Conservation (phyloP, 495 filamentous ascomycete species). For the Haplographium delicatum region DNA sequence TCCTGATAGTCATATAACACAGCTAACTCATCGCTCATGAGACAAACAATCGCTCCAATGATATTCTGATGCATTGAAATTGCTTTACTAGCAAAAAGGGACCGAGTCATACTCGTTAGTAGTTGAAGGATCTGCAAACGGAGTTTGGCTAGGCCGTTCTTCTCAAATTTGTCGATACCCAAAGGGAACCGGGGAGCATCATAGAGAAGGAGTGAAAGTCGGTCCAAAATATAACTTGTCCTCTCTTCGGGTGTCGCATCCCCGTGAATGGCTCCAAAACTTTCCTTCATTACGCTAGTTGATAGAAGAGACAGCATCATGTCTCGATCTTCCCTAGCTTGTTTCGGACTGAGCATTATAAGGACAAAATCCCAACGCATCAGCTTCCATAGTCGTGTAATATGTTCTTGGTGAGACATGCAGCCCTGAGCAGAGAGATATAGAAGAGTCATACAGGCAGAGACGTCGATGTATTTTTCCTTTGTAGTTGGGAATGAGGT, state of each 20-base stretch:
- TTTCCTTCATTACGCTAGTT: conserved; percentile 22
- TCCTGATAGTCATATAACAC: conserved; percentile 22
- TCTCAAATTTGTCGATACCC: conserved; percentile 8
- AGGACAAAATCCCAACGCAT: conserved; percentile 24
- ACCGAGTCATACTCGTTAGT: conserved; percentile 20
- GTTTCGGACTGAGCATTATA: conserved; percentile 20
- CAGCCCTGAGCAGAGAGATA: conserved; percentile 22
- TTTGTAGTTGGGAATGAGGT: neutral
- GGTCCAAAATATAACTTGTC: conserved; percentile 17
- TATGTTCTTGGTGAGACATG: conserved; percentile 15
- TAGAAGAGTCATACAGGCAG: conserved; percentile 21
- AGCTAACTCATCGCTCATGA: conserved; percentile 26
- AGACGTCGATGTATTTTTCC: conserved; percentile 18
- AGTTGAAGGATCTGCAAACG: conserved; percentile 22
- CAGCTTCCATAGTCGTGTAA: conserved; percentile 22
- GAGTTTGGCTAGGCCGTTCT: conserved; percentile 1
- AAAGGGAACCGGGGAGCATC: conserved; percentile 15
- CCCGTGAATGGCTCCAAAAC: conserved; percentile 17
- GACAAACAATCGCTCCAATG: conserved; percentile 20
- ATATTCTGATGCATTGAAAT: conserved; percentile 17
- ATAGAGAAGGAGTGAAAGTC: conserved; percentile 16
- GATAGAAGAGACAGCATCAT: conserved; percentile 23
- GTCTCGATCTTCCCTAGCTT: conserved; percentile 15
- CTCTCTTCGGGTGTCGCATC: conserved; percentile 4
- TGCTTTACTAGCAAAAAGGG: conserved; percentile 14